Percentiles rank a stretch among this genome's conserved stretches.
These are phyloP conservation scores for Mayamaea pseudoterrestris DNA, from an alignment of 108 stramenopile genomes.

Conservation along the genomic window DNA sequence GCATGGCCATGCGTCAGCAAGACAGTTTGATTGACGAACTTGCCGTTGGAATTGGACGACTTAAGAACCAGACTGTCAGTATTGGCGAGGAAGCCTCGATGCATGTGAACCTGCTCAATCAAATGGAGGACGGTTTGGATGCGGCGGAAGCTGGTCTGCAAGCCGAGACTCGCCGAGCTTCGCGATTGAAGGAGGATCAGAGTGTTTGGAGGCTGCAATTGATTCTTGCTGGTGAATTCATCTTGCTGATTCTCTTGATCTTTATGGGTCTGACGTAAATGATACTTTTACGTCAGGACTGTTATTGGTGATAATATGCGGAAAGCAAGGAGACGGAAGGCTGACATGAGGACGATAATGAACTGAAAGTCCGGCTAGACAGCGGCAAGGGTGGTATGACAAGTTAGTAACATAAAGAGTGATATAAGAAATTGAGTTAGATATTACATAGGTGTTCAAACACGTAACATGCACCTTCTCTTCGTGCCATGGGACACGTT, in stretches of 20 bases:
- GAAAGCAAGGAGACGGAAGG: no score
- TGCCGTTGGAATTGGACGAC: conserved; percentile 69
- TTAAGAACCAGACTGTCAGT: conserved; percentile 67
- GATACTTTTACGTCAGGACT: no score
- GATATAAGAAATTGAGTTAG: no score
- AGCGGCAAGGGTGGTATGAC: no score
- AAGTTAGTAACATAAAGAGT: no score
- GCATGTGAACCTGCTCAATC: conserved; percentile 74
- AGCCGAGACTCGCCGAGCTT: conserved; percentile 68
- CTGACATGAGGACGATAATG: no score
- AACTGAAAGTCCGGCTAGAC: no score
- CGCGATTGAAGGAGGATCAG: conserved; percentile 59
- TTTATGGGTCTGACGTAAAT: conserved; percentile 60
- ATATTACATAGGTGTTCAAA: no score
- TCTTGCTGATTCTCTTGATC: conserved; percentile 68
- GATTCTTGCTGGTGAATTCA: conserved; percentile 58
- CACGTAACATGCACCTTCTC: no score
- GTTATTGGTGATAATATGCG: no score
- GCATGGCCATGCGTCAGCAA: conserved; percentile 61
- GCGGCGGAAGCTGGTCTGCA: conserved; percentile 68
- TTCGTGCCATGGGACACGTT: no score
- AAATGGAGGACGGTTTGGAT: conserved; percentile 84
- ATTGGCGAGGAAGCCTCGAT: conserved; percentile 79
- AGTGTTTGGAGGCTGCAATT: conserved; percentile 77
- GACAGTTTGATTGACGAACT: conserved; percentile 89